Percentiles rank a stretch among this genome's conserved stretches.
These are phyloP conservation scores for Eudorina sp. DNA, from an alignment of 139 green algal genomes.

Conservation along the genomic window DNA sequence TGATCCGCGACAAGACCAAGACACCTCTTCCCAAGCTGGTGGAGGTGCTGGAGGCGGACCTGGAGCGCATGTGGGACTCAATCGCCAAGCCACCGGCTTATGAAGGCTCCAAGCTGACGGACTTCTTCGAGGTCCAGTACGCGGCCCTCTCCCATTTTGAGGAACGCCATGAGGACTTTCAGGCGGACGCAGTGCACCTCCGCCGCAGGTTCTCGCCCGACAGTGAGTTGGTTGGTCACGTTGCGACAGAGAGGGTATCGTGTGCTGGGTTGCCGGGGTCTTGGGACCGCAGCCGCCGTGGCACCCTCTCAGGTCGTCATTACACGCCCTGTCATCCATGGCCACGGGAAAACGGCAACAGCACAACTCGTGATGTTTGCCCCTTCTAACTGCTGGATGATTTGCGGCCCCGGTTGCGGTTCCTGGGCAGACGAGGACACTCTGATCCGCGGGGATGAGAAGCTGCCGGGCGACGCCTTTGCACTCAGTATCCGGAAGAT, in stretches of 20 bases:
- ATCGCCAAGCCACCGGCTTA: conserved; percentile 92
- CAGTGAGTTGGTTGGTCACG: too few species aligned
- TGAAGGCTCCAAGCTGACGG: conserved; percentile 68
- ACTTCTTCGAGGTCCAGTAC: conserved; percentile 96
- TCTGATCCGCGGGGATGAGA: conserved; percentile 64
- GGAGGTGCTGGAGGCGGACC: conserved; percentile 75
- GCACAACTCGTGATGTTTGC: too few species aligned
- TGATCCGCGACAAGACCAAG: conserved; percentile 95
- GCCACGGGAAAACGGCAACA: too few species aligned
- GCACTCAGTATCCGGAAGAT: conserved; percentile 85
- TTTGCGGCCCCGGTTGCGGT: too few species aligned
- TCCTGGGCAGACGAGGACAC: conserved; percentile 62
- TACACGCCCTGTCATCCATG: too few species aligned
- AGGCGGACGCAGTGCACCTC: conserved; percentile 80
- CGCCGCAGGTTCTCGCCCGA: conserved; percentile 81
- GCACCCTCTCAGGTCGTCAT: too few species aligned
- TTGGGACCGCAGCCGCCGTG: too few species aligned
- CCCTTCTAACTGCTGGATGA: too few species aligned
- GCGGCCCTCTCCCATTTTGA: conserved; percentile 94
- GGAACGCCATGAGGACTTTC: conserved; percentile 93
- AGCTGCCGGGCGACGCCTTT: conserved; percentile 82
- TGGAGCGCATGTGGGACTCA: conserved; percentile 91
- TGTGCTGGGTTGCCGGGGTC: too few species aligned
- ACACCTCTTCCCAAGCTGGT: conserved; percentile 86
- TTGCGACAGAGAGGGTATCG: too few species aligned